These are phyloP conservation scores for Clathrospora elynae DNA, from an alignment of 2,329 filamentous ascomycete species.

Conservation along the genomic window DNA sequence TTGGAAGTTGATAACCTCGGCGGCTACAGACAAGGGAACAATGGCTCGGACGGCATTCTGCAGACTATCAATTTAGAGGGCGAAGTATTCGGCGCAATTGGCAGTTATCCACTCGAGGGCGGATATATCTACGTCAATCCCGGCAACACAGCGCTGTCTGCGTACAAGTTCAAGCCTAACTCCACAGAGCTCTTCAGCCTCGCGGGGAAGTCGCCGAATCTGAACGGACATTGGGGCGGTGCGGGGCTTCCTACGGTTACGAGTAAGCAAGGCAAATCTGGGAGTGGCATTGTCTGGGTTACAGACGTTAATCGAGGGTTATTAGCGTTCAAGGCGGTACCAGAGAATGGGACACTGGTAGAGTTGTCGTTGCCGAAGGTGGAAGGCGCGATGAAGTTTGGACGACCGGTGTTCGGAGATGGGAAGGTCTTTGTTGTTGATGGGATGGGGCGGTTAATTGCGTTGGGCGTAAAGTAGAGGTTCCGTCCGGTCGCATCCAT, in stretches of 20 bases:
- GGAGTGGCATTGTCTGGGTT: constrained; percentile 45
- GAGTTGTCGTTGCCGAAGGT: constrained; percentile 47
- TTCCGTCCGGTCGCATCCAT: constrained; percentile 9
- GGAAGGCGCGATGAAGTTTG: constrained; percentile 50
- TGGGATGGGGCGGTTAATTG: constrained; percentile 18
- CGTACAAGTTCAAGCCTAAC: constrained; percentile 32
- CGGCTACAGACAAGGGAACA: constrained; percentile 29
- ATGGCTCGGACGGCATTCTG: constrained; percentile 26
- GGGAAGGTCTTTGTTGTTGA: constrained; percentile 33
- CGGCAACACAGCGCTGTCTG: constrained; percentile 33
- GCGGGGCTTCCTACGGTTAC: constrained; percentile 47
- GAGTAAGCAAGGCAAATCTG: constrained; percentile 44
- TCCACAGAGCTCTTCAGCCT: constrained; percentile 33
- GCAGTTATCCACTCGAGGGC: constrained; percentile 33
- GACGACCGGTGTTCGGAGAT: constrained; percentile 50
- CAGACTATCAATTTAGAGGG: constrained; percentile 29
- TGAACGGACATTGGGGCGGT: constrained; percentile 35
- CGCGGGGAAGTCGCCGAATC: constrained; percentile 33
- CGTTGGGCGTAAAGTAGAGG: constrained; percentile 8
- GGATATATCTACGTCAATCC: constrained; percentile 41
- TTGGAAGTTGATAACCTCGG: constrained; percentile 29
- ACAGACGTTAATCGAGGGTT: constrained; percentile 49
- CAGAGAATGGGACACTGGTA: constrained; percentile 44
- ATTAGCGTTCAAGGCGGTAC: constrained; percentile 50
- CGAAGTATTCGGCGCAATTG: constrained; percentile 29